Evolutionary conservation across 2,329 filamentous ascomycete species (phyloP), one percentile per base, ranked within the genome.

Genomic region (Microsporum canis): DNA sequence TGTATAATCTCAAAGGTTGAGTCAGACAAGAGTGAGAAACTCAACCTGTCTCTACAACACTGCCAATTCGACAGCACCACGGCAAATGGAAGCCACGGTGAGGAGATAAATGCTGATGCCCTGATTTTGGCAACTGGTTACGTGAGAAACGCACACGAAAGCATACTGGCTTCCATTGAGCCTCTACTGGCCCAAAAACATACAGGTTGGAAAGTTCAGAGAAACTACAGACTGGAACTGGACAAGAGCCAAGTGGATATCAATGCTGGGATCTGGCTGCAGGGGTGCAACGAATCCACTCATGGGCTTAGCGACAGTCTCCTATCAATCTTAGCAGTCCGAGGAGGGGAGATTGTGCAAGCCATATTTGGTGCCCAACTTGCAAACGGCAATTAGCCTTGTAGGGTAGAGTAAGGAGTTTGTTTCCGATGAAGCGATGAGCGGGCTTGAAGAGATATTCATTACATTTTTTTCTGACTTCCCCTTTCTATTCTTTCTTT

Each of bases 61-160:
- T 65, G 75, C 3, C 70, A 68, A 29, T 66, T 75, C 5, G 69
- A 72, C 43, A 70, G 72, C 72, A 58, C 65, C 63, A 29, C 66
- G 63, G 17, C 67, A 67, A 36, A 41, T 33, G 38, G 38, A 31
- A 67, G 76, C 12, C 69, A 68, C 27, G 77, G 83, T 47, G 87
- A 94, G 70, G 76, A 79, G 0, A 68, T 94, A 47, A 86, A 91
- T 59, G 88, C 89, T 3, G 90, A 95, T 69, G 81, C 89, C 1
- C 80, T 96, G 53, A 84, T 97, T 66, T 85, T 92, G 6, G 92
- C 91, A 1, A 96, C 91, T 0, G 92, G 92, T 5, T 97, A 97
- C 75, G 76, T 82, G 67, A 81, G 91, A 63, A 85, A 88, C 68
- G 82, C 86, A 2, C 91, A 97, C 70, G 82, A 95, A 67, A 81